Evolutionary conservation across 1,284 basidiomycete genomes (phyloP).

Genomic region (Moniliella sp.): DNA sequence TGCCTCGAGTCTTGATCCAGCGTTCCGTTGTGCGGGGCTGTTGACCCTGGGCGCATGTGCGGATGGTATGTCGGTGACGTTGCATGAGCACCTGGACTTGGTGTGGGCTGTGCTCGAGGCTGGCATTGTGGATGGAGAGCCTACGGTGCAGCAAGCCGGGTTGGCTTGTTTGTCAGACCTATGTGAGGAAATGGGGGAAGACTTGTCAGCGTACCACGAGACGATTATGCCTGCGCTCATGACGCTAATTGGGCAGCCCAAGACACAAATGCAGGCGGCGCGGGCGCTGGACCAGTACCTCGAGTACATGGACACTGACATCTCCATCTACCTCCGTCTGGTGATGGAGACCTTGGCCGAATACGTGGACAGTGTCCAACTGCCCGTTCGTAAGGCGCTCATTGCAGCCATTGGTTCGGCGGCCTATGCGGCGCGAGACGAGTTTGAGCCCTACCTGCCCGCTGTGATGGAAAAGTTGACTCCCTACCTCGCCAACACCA

Average conservation of each 20-base stretch:
- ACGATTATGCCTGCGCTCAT: slow-evolving; percentile 53
- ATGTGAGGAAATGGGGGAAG: slow-evolving; percentile 92
- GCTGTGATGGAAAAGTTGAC: slow-evolving; percentile 72
- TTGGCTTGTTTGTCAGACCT: slow-evolving; percentile 86
- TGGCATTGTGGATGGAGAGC: slow-evolving; percentile 63
- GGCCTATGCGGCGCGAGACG: slow-evolving; percentile 80
- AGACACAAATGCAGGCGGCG: slow-evolving; percentile 75
- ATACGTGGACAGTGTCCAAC: slow-evolving; percentile 93
- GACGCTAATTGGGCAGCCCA: slow-evolving; percentile 57
- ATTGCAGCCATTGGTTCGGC: too few relatives aligned
- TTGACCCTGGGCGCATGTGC: slow-evolving; percentile 87
- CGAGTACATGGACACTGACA: slow-evolving; percentile 74
- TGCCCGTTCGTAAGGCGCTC: too few relatives aligned
- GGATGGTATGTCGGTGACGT: slow-evolving; percentile 93
- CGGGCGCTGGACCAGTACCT: slow-evolving; percentile 88
- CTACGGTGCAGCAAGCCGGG: slow-evolving; percentile 72
- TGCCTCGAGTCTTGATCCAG: slow-evolving; percentile 36
- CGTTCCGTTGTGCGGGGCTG: slow-evolving; percentile 74
- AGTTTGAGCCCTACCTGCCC: slow-evolving; percentile 84
- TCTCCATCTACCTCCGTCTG: slow-evolving; percentile 69
- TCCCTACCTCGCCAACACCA: slow-evolving; percentile 59
- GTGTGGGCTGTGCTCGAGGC: slow-evolving; percentile 87
- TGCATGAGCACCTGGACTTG: slow-evolving; percentile 71
- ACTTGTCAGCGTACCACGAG: slow-evolving; percentile 63
- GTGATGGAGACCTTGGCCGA: slow-evolving; percentile 95